Evolutionary conservation across 1,284 basidiomycete genomes (phyloP).

Genomic region (Farysia itapuensis): DNA sequence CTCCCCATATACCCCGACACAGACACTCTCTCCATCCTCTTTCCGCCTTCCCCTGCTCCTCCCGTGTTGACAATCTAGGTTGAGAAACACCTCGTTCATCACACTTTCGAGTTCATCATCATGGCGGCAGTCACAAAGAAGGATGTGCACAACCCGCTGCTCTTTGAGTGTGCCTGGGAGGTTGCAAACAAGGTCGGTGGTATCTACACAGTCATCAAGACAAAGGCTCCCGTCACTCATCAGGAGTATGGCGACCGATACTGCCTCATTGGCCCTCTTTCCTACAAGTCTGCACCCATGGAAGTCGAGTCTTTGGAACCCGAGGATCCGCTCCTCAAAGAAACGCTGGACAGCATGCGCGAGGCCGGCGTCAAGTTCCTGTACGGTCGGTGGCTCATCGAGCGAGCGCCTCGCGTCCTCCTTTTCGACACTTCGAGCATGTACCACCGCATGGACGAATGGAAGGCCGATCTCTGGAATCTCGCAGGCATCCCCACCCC

Average conservation of each 20-base stretch:
- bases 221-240: constrained; percentile 95
- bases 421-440: constrained; percentile 91
- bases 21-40: not conserved
- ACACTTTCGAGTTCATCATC: too few species aligned
- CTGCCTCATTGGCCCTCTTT: constrained; percentile 87
- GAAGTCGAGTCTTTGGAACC: constrained; percentile 94
- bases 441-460: constrained; percentile 87
- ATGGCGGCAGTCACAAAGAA: constrained; percentile 16
- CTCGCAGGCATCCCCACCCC: constrained; percentile 94
- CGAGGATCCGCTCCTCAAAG: constrained; percentile 42
- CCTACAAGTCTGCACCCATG: constrained; percentile 97
- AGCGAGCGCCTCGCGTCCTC: constrained; percentile 88
- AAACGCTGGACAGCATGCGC: constrained; percentile 52
- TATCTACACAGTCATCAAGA: constrained; percentile 99
- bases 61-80: too few species aligned
- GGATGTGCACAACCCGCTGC: constrained; percentile 52
- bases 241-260: constrained; percentile 71
- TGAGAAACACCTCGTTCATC: too few species aligned
- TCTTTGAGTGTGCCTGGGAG: constrained; percentile 57
- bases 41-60: not conserved
- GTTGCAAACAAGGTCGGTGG: constrained; percentile 73
- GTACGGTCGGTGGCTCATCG: constrained; percentile 96
- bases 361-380: constrained; percentile 84
- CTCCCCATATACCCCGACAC: not conserved
- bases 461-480: constrained; percentile 98